phyloP scores from a whole-genome alignment of 1,284 basidiomycete genomes.

The Melampsora americana region DNA sequence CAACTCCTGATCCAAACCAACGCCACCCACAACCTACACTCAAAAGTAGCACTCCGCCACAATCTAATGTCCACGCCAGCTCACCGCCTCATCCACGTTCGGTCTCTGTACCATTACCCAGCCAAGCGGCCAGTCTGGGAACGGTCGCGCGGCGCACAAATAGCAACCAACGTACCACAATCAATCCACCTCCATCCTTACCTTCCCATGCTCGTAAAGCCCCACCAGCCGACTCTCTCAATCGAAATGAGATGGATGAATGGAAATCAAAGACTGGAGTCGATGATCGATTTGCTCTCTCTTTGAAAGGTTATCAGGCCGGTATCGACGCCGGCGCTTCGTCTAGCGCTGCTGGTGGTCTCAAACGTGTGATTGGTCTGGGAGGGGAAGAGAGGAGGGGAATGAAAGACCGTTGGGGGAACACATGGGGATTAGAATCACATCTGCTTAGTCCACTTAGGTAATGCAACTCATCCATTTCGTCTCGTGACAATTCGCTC shows the following conservation, averaged over 20 bases:
- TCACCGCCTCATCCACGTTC: background rate
- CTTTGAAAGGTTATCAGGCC: constrained; percentile 9
- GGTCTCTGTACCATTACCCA: constrained; percentile 5
- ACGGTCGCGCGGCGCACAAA: constrained; percentile 1
- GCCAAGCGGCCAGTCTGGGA: background rate
- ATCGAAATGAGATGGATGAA: constrained; percentile 37
- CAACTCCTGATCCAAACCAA: background rate
- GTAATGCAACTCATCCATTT: constrained; percentile 3
- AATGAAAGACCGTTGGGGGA: constrained; percentile 42
- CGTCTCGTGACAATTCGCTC: background rate
- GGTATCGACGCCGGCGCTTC: background rate
- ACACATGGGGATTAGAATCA: constrained; percentile 36
- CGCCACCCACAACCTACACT: background rate
- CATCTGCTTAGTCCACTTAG: constrained; percentile 41
- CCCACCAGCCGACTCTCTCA: constrained; percentile 17
- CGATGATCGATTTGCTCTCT: constrained; percentile 35
- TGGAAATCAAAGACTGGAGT: constrained; percentile 40
- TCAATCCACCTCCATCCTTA: constrained; percentile 28
- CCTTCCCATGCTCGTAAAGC: constrained; percentile 31
- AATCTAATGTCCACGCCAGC: background rate
- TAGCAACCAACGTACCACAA: background rate
- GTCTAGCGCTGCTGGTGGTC: background rate
- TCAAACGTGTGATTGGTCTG: constrained; percentile 16
- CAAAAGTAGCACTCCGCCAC: background rate
- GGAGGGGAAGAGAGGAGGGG: constrained; percentile 40